Evolutionary conservation across 331 rosid genomes (phyloP).

Genomic region (Rosa hybrid): DNA sequence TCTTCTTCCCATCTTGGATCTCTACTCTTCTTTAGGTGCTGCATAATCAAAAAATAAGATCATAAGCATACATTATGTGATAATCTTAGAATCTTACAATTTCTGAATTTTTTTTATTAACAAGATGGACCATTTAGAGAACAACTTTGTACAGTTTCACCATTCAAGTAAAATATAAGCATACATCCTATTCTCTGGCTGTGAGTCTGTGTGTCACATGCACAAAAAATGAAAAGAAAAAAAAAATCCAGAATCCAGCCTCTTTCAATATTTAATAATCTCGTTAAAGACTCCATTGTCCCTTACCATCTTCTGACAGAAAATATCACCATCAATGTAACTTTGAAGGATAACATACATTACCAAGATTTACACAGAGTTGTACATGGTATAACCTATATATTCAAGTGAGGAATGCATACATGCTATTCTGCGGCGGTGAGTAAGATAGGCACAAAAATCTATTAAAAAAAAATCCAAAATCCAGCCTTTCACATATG

Average conservation of each 20-base stretch:
- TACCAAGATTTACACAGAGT: neutral
- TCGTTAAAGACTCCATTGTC: neutral
- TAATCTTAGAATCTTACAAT: neutral
- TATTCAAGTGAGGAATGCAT: neutral
- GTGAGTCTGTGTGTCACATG: neutral
- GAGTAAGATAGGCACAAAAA: neutral
- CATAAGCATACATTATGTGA: neutral
- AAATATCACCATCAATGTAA: neutral
- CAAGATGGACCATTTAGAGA: neutral
- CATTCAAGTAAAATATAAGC: neutral
- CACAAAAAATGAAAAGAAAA: neutral
- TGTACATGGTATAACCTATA: neutral
- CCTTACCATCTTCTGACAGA: neutral
- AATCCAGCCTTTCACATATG: too few relatives aligned
- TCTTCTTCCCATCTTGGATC: conserved; percentile 97
- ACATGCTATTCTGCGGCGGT: neutral
- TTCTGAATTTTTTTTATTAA: neutral
- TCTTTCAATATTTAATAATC: neutral
- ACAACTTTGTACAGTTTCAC: neutral
- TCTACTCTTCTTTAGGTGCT: conserved; percentile 76
- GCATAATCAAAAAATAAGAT: conserved; percentile 22
- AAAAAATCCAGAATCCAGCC: neutral
- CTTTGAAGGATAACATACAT: neutral
- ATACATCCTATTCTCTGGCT: neutral
- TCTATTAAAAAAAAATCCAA: neutral